Evolutionary conservation across 257 asterid species (phyloP).

Genomic region (Nicotiana knightiana): DNA sequence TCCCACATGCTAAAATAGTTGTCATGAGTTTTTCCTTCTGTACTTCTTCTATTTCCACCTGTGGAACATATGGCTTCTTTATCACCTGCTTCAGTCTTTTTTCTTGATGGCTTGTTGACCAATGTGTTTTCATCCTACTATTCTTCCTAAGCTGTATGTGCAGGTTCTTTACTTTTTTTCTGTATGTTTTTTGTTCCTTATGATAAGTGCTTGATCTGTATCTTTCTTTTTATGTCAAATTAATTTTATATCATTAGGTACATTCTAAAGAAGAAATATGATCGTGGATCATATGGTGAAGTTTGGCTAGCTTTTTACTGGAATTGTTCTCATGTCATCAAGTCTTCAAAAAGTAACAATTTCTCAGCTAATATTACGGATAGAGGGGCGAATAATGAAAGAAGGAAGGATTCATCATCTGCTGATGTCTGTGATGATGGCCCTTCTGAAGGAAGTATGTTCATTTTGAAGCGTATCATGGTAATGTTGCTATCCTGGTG

Average conservation of each 20-base stretch:
- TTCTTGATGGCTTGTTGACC: background rate
- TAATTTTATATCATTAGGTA: conserved; percentile 36
- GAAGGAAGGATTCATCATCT: conserved; percentile 18
- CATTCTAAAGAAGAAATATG: conserved; percentile 90
- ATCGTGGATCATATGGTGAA: conserved; percentile 96
- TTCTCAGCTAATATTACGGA: conserved; percentile 23
- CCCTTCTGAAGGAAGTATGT: conserved; percentile 47
- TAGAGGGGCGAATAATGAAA: conserved; percentile 33
- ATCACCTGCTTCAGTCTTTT: background rate
- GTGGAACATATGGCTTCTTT: background rate
- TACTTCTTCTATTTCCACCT: background rate
- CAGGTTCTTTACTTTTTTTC: background rate
- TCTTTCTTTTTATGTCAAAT: background rate
- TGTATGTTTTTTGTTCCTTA: background rate
- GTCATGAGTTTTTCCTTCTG: background rate
- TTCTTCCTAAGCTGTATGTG: background rate
- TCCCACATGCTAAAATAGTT: background rate
- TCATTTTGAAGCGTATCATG: conserved; percentile 95
- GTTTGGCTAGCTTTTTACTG: conserved; percentile 98
- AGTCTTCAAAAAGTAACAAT: conserved; percentile 30
- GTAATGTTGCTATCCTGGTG: conserved; percentile 31
- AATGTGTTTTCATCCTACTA: background rate
- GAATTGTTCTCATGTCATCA: conserved; percentile 70
- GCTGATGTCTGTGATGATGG: conserved; percentile 41
- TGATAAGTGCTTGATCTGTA: background rate